Conservation (phyloP, 441 rosid genomes). For the Arabidopsis hybrid region DNA sequence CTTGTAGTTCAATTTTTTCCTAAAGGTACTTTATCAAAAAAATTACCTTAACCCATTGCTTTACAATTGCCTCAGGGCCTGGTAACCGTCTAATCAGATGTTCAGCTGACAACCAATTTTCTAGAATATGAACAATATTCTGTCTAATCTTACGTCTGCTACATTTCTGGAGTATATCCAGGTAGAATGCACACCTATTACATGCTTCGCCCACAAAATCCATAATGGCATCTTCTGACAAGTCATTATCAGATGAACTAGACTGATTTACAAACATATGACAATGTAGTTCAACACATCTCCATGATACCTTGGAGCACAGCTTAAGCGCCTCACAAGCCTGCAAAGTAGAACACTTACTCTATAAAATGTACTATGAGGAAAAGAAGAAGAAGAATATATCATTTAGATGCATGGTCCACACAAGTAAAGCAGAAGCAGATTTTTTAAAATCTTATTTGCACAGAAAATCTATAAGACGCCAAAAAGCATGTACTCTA, state of each 20-base stretch:
- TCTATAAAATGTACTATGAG: conserved; percentile 7
- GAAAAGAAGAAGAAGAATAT: conserved; percentile 3
- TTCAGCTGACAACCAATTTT: conserved; percentile 75
- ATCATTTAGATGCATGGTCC: too few species aligned
- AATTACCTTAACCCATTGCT: conserved; percentile 96
- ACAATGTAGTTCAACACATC: conserved; percentile 57
- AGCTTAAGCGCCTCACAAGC: conserved; percentile 83
- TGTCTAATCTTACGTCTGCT: conserved; percentile 53
- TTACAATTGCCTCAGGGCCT: conserved; percentile 77
- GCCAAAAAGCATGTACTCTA: conserved; percentile 39
- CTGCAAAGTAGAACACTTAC: conserved; percentile 52
- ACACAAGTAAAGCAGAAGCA: conserved; percentile 10
- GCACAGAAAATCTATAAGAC: conserved; percentile 11
- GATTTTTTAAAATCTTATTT: conserved; percentile 20
- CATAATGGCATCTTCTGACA: conserved; percentile 62
- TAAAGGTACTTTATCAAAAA: conserved; percentile 22
- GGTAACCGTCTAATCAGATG: conserved; percentile 55
- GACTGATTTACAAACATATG: conserved; percentile 51
- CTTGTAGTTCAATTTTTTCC: conserved; percentile 15
- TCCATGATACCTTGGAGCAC: conserved; percentile 85
- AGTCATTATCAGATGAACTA: conserved; percentile 47
- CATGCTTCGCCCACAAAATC: conserved; percentile 71
- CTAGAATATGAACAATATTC: conserved; percentile 56
- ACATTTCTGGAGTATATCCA: conserved; percentile 81
- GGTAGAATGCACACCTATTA: conserved; percentile 68